Percentiles rank a stretch among this genome's conserved stretches.
phyloP scores from a whole-genome alignment of 441 rosid species.

The Brassica hybrid region DNA sequence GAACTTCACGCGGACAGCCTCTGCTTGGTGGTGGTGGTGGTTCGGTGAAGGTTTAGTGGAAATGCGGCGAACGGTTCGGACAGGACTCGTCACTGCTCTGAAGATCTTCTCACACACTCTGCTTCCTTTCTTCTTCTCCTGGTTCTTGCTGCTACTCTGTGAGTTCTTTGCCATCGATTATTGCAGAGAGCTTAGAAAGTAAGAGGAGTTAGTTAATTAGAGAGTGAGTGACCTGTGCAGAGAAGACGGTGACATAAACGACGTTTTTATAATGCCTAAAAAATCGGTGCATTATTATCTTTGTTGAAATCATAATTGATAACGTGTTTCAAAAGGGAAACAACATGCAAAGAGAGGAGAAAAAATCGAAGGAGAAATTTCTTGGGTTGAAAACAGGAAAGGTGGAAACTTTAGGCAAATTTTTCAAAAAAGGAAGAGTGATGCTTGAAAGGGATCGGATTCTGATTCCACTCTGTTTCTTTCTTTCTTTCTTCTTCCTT shows the following conservation, averaged over 20 bases:
- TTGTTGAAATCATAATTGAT: neutral
- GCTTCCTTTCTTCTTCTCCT: slow-evolving; percentile 36
- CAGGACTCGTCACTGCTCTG: slow-evolving; percentile 41
- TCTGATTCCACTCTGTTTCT: slow-evolving; percentile 32
- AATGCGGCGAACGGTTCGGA: slow-evolving; percentile 38
- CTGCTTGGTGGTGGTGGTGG: slow-evolving; percentile 17
- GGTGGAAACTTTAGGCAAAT: slow-evolving; percentile 31
- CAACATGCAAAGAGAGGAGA: slow-evolving; percentile 23
- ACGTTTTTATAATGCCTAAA: slow-evolving; percentile 31
- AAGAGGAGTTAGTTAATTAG: neutral
- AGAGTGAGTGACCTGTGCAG: slow-evolving; percentile 32
- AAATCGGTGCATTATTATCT: neutral
- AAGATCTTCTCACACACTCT: slow-evolving; percentile 44
- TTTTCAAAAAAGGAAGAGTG: slow-evolving; percentile 35
- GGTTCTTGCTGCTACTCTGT: slow-evolving; percentile 16
- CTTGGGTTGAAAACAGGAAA: slow-evolving; percentile 33
- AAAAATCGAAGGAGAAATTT: slow-evolving; percentile 7
- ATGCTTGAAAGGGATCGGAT: slow-evolving; percentile 36
- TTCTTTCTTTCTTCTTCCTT: slow-evolving; percentile 9
- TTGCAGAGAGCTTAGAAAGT: slow-evolving; percentile 9
- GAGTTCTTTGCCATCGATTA: slow-evolving; percentile 31
- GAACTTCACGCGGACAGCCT: slow-evolving; percentile 17
- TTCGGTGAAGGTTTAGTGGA: slow-evolving; percentile 31
- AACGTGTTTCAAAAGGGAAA: slow-evolving; percentile 35
- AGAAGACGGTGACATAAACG: slow-evolving; percentile 31